Percentiles rank a stretch among this genome's conserved stretches.
phyloP scores from a whole-genome alignment of 2,329 filamentous ascomycete genomes.

The Botrytis hyacinthi region DNA sequence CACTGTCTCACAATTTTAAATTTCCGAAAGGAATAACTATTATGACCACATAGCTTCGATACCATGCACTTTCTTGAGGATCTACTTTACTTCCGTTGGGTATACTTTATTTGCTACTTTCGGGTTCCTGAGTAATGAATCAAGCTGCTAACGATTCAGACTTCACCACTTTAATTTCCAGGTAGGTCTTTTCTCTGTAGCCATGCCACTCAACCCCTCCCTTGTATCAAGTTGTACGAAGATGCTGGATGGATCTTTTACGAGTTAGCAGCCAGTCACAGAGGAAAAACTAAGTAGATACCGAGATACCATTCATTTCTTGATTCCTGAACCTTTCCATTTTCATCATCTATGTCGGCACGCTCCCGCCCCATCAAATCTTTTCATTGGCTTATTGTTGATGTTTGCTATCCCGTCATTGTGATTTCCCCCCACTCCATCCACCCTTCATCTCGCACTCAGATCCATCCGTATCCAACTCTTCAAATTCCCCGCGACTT shows the following conservation, averaged over 20 bases:
- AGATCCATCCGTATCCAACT: not conserved
- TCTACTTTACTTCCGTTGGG: not conserved
- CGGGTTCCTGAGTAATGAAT: not conserved
- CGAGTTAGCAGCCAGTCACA: not conserved
- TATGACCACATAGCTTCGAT: constrained; percentile 9
- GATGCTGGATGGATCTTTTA: not conserved
- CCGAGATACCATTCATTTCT: not conserved
- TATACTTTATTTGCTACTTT: constrained; percentile 8
- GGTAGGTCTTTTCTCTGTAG: not conserved
- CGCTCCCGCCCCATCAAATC: not conserved
- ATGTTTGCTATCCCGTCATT: not conserved
- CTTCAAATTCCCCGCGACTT: constrained; percentile 5
- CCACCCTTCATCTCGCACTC: constrained; percentile 5
- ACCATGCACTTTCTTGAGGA: not conserved
- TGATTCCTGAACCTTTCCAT: not conserved
- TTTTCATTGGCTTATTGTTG: not conserved
- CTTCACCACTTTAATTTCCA: constrained; percentile 15
- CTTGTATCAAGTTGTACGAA: not conserved
- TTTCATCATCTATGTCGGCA: not conserved
- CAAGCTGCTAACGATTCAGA: not conserved
- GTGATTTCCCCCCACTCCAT: not conserved
- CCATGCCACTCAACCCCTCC: not conserved
- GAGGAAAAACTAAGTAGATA: not conserved
- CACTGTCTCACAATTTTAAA: constrained; percentile 14
- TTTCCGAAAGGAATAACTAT: not conserved